phyloP scores from a whole-genome alignment of 345 rosid genomes.

The Salix purpurea region DNA sequence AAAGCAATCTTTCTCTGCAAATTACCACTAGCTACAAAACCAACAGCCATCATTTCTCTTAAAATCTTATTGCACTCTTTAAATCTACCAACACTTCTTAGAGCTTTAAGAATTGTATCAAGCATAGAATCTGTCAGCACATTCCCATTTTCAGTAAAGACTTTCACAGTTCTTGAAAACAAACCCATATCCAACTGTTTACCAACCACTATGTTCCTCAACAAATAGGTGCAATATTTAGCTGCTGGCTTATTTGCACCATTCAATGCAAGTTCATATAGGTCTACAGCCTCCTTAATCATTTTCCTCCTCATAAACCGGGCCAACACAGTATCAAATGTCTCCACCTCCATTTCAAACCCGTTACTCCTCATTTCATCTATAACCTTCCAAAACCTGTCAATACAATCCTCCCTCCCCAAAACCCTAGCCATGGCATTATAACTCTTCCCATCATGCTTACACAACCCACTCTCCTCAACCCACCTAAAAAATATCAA shows the following conservation, averaged over 20 bases:
- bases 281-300: conserved; percentile 66
- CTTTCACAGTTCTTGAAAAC: conserved; percentile 58
- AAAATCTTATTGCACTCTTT: conserved; percentile 54
- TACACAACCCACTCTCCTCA: conserved; percentile 54
- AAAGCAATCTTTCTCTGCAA: conserved; percentile 54
- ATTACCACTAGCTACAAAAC: conserved; percentile 41
- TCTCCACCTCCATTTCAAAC: conserved; percentile 61
- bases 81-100: conserved; percentile 57
- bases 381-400: conserved; percentile 70
- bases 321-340: conserved; percentile 45
- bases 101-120: conserved; percentile 62
- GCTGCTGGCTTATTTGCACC: conserved; percentile 55
- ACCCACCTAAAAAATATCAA: conserved; percentile 79
- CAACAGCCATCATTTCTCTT: conserved; percentile 59
- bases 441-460: conserved; percentile 56
- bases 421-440: conserved; percentile 69
- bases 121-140: conserved; percentile 55
- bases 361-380: conserved; percentile 63
- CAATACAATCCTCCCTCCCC: conserved; percentile 72
- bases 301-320: conserved; percentile 61
- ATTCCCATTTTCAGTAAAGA: conserved; percentile 48
- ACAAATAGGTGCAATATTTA: conserved; percentile 46
- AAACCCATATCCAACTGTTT: conserved; percentile 59
- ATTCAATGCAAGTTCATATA: conserved; percentile 69
- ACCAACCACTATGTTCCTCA: conserved; percentile 58